These are phyloP conservation scores for Pilobolus umbonatus DNA, from an alignment of 192 early-diverging fungal species.

Conservation along the genomic window DNA sequence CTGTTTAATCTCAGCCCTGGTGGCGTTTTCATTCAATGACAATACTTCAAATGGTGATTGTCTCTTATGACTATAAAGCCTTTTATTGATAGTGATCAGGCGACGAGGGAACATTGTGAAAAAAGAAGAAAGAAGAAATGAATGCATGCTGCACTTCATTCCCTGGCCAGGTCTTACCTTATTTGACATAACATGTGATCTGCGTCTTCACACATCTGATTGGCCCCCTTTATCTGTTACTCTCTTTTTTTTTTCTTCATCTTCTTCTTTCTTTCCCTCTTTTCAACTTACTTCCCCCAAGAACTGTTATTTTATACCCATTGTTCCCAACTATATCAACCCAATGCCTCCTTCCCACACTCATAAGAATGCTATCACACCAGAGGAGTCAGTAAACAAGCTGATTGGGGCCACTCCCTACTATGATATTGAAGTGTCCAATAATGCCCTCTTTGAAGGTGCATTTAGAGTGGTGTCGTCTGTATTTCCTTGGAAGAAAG, in stretches of 20 bases:
- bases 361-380: background rate
- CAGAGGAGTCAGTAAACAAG: slow-evolving; percentile 1
- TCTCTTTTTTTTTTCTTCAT: background rate
- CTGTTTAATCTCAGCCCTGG: slow-evolving; percentile 22
- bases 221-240: background rate
- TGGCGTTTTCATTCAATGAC: slow-evolving; percentile 15
- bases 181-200: slow-evolving; percentile 3
- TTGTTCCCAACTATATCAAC: no score
- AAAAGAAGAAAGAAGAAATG: no score
- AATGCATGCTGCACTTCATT: no score
- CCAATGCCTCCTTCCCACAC: slow-evolving; percentile 3
- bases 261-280: background rate
- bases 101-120: background rate
- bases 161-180: no score
- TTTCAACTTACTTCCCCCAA: background rate
- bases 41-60: slow-evolving; percentile 29
- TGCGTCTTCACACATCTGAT: background rate
- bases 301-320: background rate
- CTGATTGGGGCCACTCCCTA: slow-evolving; percentile 28
- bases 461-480: slow-evolving; percentile 44
- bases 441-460: slow-evolving; percentile 59
- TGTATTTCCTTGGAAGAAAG: slow-evolving; percentile 61
- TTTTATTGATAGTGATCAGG: background rate
- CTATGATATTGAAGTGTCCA: slow-evolving; percentile 48
- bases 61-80: background rate